Base-by-base conservation (phyloP, 345 rosid genomes). In the Populus alba region DNA sequence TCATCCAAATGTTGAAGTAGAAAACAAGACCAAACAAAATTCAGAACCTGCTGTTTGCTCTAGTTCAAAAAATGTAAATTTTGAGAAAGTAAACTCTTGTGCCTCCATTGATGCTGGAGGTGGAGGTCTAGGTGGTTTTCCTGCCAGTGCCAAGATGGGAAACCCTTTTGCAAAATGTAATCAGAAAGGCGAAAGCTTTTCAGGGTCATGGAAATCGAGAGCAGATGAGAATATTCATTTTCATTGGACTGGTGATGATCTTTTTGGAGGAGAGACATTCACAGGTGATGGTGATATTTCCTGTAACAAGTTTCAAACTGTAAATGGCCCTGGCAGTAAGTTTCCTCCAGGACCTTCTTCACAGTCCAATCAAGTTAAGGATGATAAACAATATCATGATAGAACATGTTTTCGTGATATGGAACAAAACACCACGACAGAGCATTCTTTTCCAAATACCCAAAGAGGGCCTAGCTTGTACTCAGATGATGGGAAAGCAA, bases 11-110 rank as follows among this genome's bases (percentile, higher is more conserved):
- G 70, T 70, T 61, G 78, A 74, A 66, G 78, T 31, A 66, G 85
- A 70, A 66, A 75, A 71, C 65, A 77, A 67, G 43, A 71, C 81
- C 67, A 81, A 76, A 75, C 77, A 80, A 79, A 43, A 38, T 43
- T 39, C 57, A 6, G 79, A 83, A 77, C 63, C 73, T 57, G 68
- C 81, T 74, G 81, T 29, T 73, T 63, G 61, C 71, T 82, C 79
- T 68, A 66, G 71, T 67, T 78, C 83, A 73, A 80, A 70, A 65
- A 77, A 82, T 39, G 62, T 70, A 62, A 65, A 80, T 76, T 63
- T 65, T 69, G 78, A 78, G 12, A 80, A 84, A n/a, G 81, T 66
- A 47, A 77, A 66, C 16, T 66, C 63, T 43, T 70, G 80, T 81
- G 33, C 80, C 59, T 83, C 68, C 55, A 68, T 49, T 74, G 83